These are phyloP conservation scores for Xylaria scruposa DNA, from an alignment of 495 filamentous ascomycete genomes.

Conservation along the genomic window DNA sequence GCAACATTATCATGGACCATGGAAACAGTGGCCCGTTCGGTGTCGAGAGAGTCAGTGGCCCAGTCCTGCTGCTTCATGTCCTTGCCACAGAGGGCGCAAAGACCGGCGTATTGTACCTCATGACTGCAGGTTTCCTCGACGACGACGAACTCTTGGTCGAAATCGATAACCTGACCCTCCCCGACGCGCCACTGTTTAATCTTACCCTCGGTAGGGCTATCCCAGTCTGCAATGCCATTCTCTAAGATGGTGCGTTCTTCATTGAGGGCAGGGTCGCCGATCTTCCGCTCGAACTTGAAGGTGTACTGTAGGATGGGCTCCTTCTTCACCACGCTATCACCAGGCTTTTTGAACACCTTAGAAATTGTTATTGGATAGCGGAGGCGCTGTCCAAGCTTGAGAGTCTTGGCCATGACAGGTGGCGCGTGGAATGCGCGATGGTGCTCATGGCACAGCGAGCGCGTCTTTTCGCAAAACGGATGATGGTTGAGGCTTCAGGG, in stretches of 20 bases:
- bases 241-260: slow-evolving; percentile 63
- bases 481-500: background rate
- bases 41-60: slow-evolving; percentile 60
- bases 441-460: slow-evolving; percentile 31
- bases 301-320: slow-evolving; percentile 82
- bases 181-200: slow-evolving; percentile 76
- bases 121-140: slow-evolving; percentile 93
- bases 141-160: slow-evolving; percentile 66
- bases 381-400: slow-evolving; percentile 63
- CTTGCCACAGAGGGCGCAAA: slow-evolving; percentile 92
- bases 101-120: slow-evolving; percentile 84
- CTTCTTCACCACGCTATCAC: slow-evolving; percentile 75
- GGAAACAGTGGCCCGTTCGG: slow-evolving; percentile 85
- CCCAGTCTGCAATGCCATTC: slow-evolving; percentile 76
- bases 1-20: slow-evolving; percentile 90
- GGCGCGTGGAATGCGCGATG: slow-evolving; percentile 28
- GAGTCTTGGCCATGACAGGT: slow-evolving; percentile 44
- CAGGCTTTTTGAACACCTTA: slow-evolving; percentile 76
- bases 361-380: slow-evolving; percentile 96
- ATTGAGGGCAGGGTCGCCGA: slow-evolving; percentile 72
- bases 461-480: slow-evolving; percentile 25
- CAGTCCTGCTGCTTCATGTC: slow-evolving; percentile 83
- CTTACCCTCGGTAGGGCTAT: slow-evolving; percentile 80
- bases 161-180: slow-evolving; percentile 71
- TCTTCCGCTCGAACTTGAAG: slow-evolving; percentile 74